phyloP scores from a whole-genome alignment of 768 basidiomycete species.

The Gautieria morchelliformis region DNA sequence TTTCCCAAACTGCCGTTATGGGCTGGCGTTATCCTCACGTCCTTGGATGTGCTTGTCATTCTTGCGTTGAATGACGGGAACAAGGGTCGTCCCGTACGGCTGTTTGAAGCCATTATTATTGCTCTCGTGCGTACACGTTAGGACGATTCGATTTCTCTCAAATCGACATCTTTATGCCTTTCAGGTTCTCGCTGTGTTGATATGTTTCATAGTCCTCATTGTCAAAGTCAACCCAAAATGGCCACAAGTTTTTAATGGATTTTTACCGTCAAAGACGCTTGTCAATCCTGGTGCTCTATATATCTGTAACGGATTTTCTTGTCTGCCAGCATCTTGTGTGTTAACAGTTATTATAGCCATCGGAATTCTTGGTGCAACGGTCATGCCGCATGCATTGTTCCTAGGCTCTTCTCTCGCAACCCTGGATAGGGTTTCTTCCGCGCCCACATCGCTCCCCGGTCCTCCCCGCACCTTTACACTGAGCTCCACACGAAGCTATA shows the following conservation, averaged over 20 bases:
- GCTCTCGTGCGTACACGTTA: slow-evolving; percentile 37
- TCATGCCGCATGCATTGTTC: slow-evolving; percentile 39
- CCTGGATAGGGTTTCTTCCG: slow-evolving; percentile 18
- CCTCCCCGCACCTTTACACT: background rate
- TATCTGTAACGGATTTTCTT: slow-evolving; percentile 13
- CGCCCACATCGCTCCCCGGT: slow-evolving; percentile 10
- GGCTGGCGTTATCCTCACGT: slow-evolving; percentile 62
- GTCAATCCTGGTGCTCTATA: slow-evolving; percentile 14
- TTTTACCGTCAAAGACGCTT: slow-evolving; percentile 24
- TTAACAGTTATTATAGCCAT: slow-evolving; percentile 11
- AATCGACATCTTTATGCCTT: background rate
- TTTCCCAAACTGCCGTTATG: slow-evolving; percentile 62
- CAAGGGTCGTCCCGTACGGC: slow-evolving; percentile 50
- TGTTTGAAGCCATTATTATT: slow-evolving; percentile 61
- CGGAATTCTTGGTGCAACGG: slow-evolving; percentile 26
- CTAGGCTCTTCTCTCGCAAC: slow-evolving; percentile 32
- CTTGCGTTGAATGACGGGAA: slow-evolving; percentile 58
- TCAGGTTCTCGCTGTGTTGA: slow-evolving; percentile 6
- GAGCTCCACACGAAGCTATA: background rate
- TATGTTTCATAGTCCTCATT: slow-evolving; percentile 31
- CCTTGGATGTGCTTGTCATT: slow-evolving; percentile 57
- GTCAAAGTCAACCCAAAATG: slow-evolving; percentile 32
- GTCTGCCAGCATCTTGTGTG: slow-evolving; percentile 24
- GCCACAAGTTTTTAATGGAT: slow-evolving; percentile 33
- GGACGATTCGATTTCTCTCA: background rate